Evolutionary conservation across 441 rosid species (phyloP).

Genomic region (Pelargonium cotyledonis): DNA sequence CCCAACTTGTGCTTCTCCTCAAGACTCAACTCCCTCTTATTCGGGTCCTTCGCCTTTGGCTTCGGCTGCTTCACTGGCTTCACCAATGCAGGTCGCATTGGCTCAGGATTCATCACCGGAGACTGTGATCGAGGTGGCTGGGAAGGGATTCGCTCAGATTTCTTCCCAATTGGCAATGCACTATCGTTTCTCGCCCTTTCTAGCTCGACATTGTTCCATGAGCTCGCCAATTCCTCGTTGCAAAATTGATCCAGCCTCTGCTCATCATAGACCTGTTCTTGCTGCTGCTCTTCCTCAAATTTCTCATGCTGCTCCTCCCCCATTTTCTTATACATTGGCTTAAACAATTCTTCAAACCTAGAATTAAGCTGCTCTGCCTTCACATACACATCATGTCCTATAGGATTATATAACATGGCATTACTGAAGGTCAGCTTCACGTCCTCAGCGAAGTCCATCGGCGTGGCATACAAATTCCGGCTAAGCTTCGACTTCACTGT

Average conservation of each 20-base stretch:
- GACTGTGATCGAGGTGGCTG: background rate
- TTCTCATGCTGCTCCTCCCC: conserved; percentile 6
- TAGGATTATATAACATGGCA: conserved; percentile 80
- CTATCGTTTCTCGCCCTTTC: conserved; percentile 24
- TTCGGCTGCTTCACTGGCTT: conserved; percentile 68
- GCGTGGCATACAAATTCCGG: conserved; percentile 48
- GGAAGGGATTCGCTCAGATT: conserved; percentile 27
- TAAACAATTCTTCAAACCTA: conserved; percentile 52
- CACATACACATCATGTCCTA: conserved; percentile 57
- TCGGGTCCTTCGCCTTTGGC: conserved; percentile 51
- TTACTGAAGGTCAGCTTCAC: conserved; percentile 74
- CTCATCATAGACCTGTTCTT: conserved; percentile 4
- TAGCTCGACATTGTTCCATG: conserved; percentile 42
- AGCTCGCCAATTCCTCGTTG: conserved; percentile 39
- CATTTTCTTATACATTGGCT: conserved; percentile 36
- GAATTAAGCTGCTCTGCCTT: conserved; percentile 47
- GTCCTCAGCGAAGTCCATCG: conserved; percentile 64
- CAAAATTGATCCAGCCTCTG: background rate
- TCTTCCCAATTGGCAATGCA: conserved; percentile 16
- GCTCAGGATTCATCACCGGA: conserved; percentile 15
- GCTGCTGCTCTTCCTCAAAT: conserved; percentile 25
- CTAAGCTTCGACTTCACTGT: conserved; percentile 57
- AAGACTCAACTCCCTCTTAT: conserved; percentile 57
- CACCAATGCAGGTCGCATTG: conserved; percentile 34
- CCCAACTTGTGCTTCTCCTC: conserved; percentile 88